Percentiles rank a stretch among this genome's conserved stretches.
phyloP scores from a whole-genome alignment of 345 rosid genomes.

The Bretschneidera sinensis region DNA sequence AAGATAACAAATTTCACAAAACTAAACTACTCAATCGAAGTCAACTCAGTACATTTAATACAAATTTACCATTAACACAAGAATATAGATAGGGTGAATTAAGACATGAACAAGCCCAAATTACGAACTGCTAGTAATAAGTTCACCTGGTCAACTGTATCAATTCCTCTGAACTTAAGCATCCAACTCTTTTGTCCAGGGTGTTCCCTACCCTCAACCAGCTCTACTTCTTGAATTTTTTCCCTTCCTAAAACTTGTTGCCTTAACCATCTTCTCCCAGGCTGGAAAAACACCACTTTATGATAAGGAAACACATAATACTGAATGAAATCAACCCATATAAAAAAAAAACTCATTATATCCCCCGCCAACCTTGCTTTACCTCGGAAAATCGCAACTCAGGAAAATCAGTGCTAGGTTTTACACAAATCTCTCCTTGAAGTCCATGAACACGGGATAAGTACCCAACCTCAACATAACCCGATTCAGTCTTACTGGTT shows the following conservation, averaged over 20 bases:
- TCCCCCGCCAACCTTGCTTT: not conserved
- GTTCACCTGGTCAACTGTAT: constrained; percentile 62
- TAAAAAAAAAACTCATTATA: not conserved
- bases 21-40: not conserved
- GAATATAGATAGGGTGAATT: not conserved
- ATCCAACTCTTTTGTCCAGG: constrained; percentile 81
- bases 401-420: constrained; percentile 82
- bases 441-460: constrained; percentile 75
- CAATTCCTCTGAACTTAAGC: constrained; percentile 66
- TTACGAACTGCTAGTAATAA: not conserved
- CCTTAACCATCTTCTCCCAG: constrained; percentile 88
- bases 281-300: constrained; percentile 32
- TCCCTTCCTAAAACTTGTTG: constrained; percentile 58
- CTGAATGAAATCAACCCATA: not conserved
- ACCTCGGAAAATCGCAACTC: constrained; percentile 75
- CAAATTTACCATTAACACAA: not conserved
- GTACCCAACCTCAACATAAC: constrained; percentile 72
- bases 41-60: not conserved
- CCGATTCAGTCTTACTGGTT: constrained; percentile 28
- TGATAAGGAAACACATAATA: not conserved
- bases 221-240: constrained; percentile 62
- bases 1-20: not conserved
- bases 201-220: constrained; percentile 77
- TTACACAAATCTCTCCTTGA: constrained; percentile 70
- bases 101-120: not conserved